Percentiles rank a stretch among this genome's conserved stretches.
Evolutionary conservation across 768 basidiomycete genomes (phyloP).

Genomic region (Boletus rex-veris): DNA sequence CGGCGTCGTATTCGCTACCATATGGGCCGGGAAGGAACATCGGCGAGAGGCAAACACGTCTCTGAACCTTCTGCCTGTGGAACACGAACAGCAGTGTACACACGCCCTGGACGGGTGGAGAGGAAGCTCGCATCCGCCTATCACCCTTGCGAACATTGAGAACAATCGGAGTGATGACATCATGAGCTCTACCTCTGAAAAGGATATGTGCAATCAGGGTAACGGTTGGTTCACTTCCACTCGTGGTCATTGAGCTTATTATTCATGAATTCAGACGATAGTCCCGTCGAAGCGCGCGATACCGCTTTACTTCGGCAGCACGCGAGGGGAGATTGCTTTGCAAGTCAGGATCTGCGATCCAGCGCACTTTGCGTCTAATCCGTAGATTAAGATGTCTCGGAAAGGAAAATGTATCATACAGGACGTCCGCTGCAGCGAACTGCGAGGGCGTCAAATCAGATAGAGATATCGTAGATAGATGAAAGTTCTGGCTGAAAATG

Average conservation of each 20-base stretch:
- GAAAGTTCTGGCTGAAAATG: no score
- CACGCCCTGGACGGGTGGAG: not conserved
- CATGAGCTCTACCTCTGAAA: not conserved
- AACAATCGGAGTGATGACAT: not conserved
- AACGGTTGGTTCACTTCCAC: not conserved
- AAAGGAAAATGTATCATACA: no score
- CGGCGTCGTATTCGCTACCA: conserved; percentile 12
- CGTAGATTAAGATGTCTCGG: not conserved
- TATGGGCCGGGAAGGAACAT: conserved; percentile 10
- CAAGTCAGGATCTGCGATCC: not conserved
- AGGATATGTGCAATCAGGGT: not conserved
- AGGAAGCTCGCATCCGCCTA: not conserved
- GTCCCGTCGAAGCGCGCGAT: not conserved
- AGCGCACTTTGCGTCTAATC: not conserved
- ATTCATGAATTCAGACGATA: not conserved
- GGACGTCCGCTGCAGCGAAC: no score
- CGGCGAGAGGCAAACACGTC: not conserved
- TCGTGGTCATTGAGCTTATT: not conserved
- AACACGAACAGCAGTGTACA: not conserved
- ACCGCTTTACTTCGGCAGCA: not conserved
- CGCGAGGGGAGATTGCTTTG: not conserved
- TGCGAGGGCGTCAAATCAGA: no score
- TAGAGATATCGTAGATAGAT: no score
- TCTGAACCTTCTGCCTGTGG: no score
- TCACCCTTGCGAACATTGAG: not conserved